Base-by-base conservation (phyloP, 805 yeast genomes). In the Zygoascus ofunaensis region DNA sequence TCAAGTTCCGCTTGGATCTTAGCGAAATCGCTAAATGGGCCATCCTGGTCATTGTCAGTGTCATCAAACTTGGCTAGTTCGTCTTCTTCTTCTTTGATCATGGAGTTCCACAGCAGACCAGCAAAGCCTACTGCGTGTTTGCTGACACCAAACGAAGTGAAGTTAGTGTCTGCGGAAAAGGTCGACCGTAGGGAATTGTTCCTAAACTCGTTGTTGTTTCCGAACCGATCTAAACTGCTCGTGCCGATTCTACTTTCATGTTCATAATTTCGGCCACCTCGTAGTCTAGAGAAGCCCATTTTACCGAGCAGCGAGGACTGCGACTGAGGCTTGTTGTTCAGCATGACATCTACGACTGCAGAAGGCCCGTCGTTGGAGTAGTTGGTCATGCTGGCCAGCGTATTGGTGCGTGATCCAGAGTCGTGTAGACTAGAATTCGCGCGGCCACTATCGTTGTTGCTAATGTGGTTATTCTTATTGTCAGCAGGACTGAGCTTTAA, bases 1-100 rank as follows among this genome's bases (percentile, higher is more conserved):
- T 71, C 71, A 50, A 72, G 72, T 51, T 65, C 69, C 21, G 51
- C 44, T 38, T 59, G 61, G 21, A 58, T 49, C 24, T 49, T 49
- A 7, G 50, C 53, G 34, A 58, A 56, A 37, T 58, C 58, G 21
- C 50, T 55, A 45, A 56, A 55, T n/a, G 48, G 46, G 24, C 48
- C 55, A 19, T 52, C 55, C 8, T 49, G 54, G 23, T 42, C 47
- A 5, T 49, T 50, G 23, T 55, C 58, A 2, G 33, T 14, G n/a
- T 23, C 22, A 26, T 12, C 12, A 12, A 26, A 26, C 30, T 26
- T 26, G 30, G 30, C 12, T 7, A 26, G 12, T 14, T 32, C 28
- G 10, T 41, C 36, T 19, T 45, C 43, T 39, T 57, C 57, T 26
- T 57, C 61, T 30, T 51, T 45, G 30, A 55, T 53, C 56, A 58